Evolutionary conservation across 805 yeast genomes (phyloP).

Genomic region (Yarrowia porcina): DNA sequence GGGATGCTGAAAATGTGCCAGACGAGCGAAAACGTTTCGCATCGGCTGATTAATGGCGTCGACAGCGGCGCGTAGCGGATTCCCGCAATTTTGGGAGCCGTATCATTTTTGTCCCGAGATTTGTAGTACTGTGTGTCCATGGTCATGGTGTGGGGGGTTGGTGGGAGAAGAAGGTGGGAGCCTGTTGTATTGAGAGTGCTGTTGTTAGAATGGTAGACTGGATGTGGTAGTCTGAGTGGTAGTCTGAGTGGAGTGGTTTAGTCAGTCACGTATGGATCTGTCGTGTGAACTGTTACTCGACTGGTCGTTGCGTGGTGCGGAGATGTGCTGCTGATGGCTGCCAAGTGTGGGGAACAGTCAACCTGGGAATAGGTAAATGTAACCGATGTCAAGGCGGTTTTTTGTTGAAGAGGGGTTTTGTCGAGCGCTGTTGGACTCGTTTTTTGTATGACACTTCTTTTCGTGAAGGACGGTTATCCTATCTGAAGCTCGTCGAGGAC

Average conservation of each 20-base stretch:
- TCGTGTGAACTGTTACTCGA: not conserved
- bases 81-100: slow-evolving; percentile 11
- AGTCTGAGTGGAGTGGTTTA: not conserved
- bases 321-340: not conserved
- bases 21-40: slow-evolving; percentile 65
- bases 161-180: too few relatives aligned
- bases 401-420: not conserved
- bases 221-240: too few relatives aligned
- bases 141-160: too few relatives aligned
- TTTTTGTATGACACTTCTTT: too few relatives aligned
- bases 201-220: not conserved
- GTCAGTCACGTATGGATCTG: not conserved
- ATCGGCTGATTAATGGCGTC: slow-evolving; percentile 43
- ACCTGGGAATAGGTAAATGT: not conserved
- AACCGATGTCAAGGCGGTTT: not conserved
- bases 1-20: slow-evolving; percentile 76
- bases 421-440: too few relatives aligned
- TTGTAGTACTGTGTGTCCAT: slow-evolving; percentile 22
- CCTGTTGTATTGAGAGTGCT: too few relatives aligned
- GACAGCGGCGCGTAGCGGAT: slow-evolving; percentile 27
- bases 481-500: too few relatives aligned
- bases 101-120: slow-evolving; percentile 11
- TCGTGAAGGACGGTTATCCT: too few relatives aligned
- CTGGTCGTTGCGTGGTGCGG: not conserved
- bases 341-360: not conserved